These are phyloP conservation scores for Alternaria infectoria DNA, from an alignment of 2,329 filamentous ascomycete genomes.

Conservation along the genomic window DNA sequence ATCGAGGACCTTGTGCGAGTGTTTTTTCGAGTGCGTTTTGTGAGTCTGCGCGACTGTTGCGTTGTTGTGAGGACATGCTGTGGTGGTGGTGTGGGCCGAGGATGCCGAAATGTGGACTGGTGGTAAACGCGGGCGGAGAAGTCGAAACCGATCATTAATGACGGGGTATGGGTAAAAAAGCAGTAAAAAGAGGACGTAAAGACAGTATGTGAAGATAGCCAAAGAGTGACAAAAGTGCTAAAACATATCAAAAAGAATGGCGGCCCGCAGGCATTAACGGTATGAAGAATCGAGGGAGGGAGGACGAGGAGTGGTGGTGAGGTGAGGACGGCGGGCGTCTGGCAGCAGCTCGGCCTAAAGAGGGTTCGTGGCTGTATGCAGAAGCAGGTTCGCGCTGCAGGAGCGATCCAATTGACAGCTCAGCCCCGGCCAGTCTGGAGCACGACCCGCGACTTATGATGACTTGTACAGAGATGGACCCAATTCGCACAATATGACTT, in stretches of 20 bases:
- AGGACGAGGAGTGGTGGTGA: conserved; percentile 41
- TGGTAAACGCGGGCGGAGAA: conserved; percentile 25
- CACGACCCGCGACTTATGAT: conserved; percentile 31
- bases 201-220: conserved; percentile 28
- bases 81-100: conserved; percentile 22
- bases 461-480: conserved; percentile 21
- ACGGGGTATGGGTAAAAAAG: conserved; percentile 17
- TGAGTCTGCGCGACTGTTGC: conserved; percentile 30
- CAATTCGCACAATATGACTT: conserved; percentile 20
- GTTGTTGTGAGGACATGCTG: conserved; percentile 42
- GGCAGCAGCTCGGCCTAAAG: conserved; percentile 32
- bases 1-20: conserved; percentile 38
- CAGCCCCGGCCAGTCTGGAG: conserved; percentile 28
- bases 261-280: conserved; percentile 45
- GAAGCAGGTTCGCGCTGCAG: conserved; percentile 40
- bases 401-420: conserved; percentile 42
- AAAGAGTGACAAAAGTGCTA: conserved; percentile 45
- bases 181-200: conserved; percentile 25
- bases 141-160: conserved; percentile 43
- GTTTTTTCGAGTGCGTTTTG: conserved; percentile 33
- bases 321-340: conserved; percentile 27
- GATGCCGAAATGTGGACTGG: conserved; percentile 27
- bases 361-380: conserved; percentile 28
- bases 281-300: conserved; percentile 35
- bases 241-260: conserved; percentile 46